Percentiles rank a stretch among this genome's conserved stretches.
phyloP scores from a whole-genome alignment of 257 asterid species.

The Forsythia suspensa region DNA sequence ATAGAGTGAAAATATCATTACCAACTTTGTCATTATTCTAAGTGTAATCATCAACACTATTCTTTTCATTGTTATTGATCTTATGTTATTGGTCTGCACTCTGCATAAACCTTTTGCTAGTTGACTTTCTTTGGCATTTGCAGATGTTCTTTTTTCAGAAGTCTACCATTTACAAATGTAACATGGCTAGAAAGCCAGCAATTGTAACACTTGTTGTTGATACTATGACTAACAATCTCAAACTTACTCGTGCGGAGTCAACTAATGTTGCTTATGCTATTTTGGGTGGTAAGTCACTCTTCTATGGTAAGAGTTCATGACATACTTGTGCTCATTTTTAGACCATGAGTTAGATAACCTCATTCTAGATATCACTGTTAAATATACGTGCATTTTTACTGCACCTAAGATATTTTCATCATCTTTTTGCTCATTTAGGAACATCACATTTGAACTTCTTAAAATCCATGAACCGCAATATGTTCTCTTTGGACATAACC shows the following conservation, averaged over 20 bases:
- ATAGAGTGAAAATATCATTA: neutral
- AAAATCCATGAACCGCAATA: neutral
- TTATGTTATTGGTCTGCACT: neutral
- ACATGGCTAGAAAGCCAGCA: constrained; percentile 94
- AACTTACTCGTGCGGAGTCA: constrained; percentile 98
- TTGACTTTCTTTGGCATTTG: constrained; percentile 22
- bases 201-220: constrained; percentile 95
- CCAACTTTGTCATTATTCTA: neutral
- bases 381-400: neutral
- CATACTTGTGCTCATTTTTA: neutral
- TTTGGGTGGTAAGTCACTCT: constrained; percentile 61
- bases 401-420: neutral
- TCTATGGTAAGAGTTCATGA: neutral
- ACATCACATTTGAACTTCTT: neutral
- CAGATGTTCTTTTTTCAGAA: constrained; percentile 94
- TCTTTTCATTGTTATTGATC: constrained; percentile 2
- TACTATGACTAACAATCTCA: constrained; percentile 88
- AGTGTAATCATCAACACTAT: neutral
- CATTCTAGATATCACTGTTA: constrained; percentile 1
- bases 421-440: neutral
- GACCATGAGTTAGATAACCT: neutral
- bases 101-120: constrained; percentile 1
- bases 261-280: constrained; percentile 97
- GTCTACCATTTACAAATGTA: constrained; percentile 83
- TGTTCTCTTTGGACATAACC: neutral